Evolutionary conservation across 768 basidiomycete species (phyloP).

Genomic region (Leucosporidium scottii): DNA sequence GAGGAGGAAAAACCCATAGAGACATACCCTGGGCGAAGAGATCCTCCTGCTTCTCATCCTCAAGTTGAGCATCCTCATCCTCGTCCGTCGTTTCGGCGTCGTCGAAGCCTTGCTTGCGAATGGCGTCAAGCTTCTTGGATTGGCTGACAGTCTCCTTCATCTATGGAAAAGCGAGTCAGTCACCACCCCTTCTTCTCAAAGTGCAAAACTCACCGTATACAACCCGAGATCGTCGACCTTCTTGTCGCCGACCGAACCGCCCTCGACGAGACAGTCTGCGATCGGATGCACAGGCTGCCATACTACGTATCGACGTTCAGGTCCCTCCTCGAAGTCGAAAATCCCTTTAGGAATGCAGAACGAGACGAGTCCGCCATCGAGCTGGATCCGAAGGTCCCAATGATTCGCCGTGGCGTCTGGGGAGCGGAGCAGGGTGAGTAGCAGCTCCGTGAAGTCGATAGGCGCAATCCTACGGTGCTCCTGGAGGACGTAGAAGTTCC

Average conservation of each 20-base stretch:
- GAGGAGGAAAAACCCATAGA: too few species aligned
- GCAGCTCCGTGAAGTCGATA: too few species aligned
- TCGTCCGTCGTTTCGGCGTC: conserved; percentile 1
- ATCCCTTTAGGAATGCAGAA: conserved; percentile 17
- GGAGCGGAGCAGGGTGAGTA: not conserved
- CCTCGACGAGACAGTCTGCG: too few species aligned
- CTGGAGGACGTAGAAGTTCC: conserved; percentile 28
- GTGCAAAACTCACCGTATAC: conserved; percentile 9
- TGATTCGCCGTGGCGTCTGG: conserved; percentile 19
- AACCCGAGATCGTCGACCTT: conserved; percentile 14
- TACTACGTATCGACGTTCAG: too few species aligned
- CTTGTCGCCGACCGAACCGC: too few species aligned
- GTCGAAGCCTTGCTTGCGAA: not conserved
- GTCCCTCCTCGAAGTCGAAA: not conserved
- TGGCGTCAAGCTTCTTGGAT: not conserved
- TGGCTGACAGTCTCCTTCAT: not conserved
- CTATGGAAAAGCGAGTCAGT: not conserved
- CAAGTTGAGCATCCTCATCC: not conserved
- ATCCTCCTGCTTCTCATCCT: conserved; percentile 10
- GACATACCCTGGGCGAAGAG: conserved; percentile 1
- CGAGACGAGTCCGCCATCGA: conserved; percentile 8
- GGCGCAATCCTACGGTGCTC: conserved; percentile 11
- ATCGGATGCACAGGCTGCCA: too few species aligned
- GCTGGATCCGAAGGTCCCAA: conserved; percentile 26
- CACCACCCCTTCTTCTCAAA: too few species aligned